Evolutionary conservation across 352 stramenopile species (phyloP).

Genomic region (Pythium aristosporum): DNA sequence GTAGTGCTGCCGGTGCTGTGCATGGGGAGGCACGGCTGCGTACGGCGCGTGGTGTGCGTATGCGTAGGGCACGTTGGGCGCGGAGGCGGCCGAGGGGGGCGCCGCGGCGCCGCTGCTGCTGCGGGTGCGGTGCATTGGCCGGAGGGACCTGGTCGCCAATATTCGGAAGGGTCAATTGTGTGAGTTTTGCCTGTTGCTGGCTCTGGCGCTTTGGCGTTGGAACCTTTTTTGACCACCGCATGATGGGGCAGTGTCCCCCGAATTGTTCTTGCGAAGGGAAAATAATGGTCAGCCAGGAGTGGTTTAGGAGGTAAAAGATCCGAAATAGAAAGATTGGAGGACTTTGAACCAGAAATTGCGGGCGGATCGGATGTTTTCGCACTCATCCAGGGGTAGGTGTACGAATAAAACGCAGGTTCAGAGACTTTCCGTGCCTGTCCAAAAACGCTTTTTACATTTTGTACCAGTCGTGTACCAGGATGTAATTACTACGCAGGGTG

Average conservation of each 20-base stretch:
- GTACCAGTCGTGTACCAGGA: not conserved
- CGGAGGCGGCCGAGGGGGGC: not conserved
- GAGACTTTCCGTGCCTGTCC: not conserved
- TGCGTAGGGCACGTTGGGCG: not conserved
- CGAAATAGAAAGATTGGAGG: not conserved
- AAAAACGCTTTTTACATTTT: constrained; percentile 5
- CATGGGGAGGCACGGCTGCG: not conserved
- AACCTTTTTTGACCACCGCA: too few species aligned
- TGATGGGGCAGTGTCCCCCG: too few species aligned
- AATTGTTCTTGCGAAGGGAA: not conserved
- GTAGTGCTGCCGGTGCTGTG: not conserved
- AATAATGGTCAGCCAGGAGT: not conserved
- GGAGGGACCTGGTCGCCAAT: not conserved
- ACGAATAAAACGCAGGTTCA: not conserved
- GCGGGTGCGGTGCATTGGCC: constrained; percentile 24
- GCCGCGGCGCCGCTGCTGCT: constrained; percentile 9
- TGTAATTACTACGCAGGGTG: constrained; percentile 19
- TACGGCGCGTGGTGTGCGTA: not conserved
- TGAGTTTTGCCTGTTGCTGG: not conserved
- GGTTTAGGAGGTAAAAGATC: not conserved
- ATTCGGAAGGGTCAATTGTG: not conserved
- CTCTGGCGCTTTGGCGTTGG: not conserved
- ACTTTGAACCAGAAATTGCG: not conserved
- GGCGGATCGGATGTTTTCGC: not conserved
- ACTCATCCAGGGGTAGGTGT: constrained; percentile 11